Conservation (phyloP, 306 rosid genomes). For the Pyrus bretschneideri region DNA sequence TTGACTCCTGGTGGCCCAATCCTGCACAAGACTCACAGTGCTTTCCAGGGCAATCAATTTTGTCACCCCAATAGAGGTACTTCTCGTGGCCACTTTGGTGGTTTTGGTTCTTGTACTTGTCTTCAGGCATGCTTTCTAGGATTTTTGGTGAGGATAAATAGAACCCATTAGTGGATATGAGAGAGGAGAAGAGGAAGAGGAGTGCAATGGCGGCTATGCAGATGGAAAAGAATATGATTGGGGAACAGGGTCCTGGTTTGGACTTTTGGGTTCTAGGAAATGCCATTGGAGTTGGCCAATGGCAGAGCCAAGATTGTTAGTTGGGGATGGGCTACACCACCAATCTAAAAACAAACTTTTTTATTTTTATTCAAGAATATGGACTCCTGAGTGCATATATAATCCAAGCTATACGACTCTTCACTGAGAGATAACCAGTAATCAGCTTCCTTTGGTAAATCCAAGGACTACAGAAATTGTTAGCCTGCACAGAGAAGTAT, state of each 20-base stretch:
- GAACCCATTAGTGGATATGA: constrained; percentile 36
- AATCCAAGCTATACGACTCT: background rate
- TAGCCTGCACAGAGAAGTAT: background rate
- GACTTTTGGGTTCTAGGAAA: constrained; percentile 31
- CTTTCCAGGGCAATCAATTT: constrained; percentile 93
- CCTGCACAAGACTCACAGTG: constrained; percentile 86
- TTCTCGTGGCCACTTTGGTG: constrained; percentile 26
- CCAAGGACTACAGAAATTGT: background rate
- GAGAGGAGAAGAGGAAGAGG: constrained; percentile 41
- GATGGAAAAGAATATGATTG: constrained; percentile 25
- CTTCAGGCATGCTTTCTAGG: background rate
- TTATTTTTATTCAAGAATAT: background rate
- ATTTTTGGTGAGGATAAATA: constrained; percentile 11
- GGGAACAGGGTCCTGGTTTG: constrained; percentile 47
- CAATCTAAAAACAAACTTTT: background rate
- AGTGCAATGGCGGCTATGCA: constrained; percentile 35
- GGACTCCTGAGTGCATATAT: background rate
- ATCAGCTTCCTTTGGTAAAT: background rate
- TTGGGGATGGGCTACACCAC: background rate
- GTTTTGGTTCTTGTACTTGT: background rate
- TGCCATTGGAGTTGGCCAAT: constrained; percentile 41
- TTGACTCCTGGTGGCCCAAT: constrained; percentile 92
- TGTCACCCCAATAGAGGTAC: constrained; percentile 78
- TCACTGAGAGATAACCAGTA: background rate
- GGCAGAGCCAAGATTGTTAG: background rate